Evolutionary conservation across 306 rosid genomes (phyloP), one percentile per base, ranked within the genome.

Genomic region (Pterocarpus macrocarpus): DNA sequence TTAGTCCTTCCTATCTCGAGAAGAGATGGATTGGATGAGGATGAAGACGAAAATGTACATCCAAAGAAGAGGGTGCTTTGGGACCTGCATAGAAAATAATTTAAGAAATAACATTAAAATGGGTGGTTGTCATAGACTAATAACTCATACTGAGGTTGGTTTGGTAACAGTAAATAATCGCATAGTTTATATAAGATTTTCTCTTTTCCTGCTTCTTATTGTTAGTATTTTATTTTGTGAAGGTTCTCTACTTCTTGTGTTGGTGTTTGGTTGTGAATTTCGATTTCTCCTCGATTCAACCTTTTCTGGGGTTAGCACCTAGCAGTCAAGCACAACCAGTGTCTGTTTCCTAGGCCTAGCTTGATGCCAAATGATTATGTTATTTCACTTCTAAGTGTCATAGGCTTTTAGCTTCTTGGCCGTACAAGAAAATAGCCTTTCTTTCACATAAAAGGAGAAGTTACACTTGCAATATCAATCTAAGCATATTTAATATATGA

Each of bases 31-130:
- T 5, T 28, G 73, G 71, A 75, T 14, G 62, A 28, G 69, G 36
- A 70, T 71, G 58, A 32, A 66, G 86, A 86, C 89, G 77, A 86
- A 84, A 80, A 30, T 55, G 86, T 82, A 75, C 88, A 75, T 55
- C 74, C 80, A 86, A 82, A 69, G 76, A 73, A 76, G 84, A 80
- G 81, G n/a, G 78, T 52, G 13, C 84, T 65, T 86, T 71, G 81
- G 73, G 45, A 44, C 52, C 35, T 76, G 52, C 38, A 43, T 12
- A 4, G 9, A 47, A 43, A 17, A 13, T 14, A 77, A 41, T 0
- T 8, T 72, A 70, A 38, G 76, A 63, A 13, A 32, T 22, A 71
- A 6, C 41, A 38, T 63, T n/a, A 63, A 34, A 63, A 3, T 44
- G 28, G n/a, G 66, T 61, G 71, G 71, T 12, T 66, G 71, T 16